Evolutionary conservation across 805 yeast species (phyloP), one percentile per base, ranked within the genome.

Genomic region (Starmerella bombi): DNA sequence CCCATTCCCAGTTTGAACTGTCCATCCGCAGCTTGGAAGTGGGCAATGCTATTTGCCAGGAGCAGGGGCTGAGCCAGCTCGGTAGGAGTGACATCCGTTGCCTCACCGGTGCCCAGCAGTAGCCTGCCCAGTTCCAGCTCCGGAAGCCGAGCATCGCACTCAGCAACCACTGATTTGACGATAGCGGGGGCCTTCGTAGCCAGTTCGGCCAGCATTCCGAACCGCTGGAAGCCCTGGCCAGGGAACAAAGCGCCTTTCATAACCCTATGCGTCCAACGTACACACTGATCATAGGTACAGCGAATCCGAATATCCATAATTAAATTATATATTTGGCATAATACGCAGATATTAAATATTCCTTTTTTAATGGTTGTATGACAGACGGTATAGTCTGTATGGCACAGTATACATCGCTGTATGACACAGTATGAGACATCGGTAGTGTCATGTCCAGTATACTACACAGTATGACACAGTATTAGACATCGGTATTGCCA

Each of bases 41-140:
- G 53, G 3, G 64, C 53, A 37, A 52, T 58, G 19, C 71, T 61
- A 3, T 71, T 55, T 2, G 68, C 59, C 23, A 72, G 55, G 9
- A 72, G 65, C 19, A 75, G 67, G 3, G 77, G 77, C 59, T 72
- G 78, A 18, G 75, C 75, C 49, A 67, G 60, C 32, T 65, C 57
- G 0, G 75, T 70, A 21, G 56, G 46, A 20, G 50, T 54, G 31
- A 60, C 48, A 30, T 53, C 44, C 8, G n/a, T 32, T 4, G 29
- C 32, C 5, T 21, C 27, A 19, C 32, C 44, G 2, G 46, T 34
- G 20, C 48, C 50, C 5, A 36, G 28, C 9, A 52, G 50, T 19
- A 50, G 37, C 6, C 32, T 32, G 9, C 47, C 34, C 19, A 52
- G 45, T 9, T 32, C 34, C 5, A 50, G 32, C 1, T 64, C 61